Evolutionary conservation across 2,329 filamentous ascomycete species (phyloP), one percentile per base, ranked within the genome.

Genomic region (Lecanicillium sp.): DNA sequence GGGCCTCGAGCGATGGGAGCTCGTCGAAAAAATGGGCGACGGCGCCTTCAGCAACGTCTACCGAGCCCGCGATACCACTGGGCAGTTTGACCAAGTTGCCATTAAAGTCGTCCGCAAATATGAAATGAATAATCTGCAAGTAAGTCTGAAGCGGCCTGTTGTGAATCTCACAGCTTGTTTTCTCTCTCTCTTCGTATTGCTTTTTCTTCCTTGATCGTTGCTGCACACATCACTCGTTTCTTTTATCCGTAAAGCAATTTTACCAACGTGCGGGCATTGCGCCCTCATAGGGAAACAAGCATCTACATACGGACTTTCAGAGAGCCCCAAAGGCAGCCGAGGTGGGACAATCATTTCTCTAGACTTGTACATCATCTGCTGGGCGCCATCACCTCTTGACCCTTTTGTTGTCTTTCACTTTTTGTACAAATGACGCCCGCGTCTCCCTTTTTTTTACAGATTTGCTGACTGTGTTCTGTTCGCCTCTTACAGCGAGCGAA

Each of bases 31-130:
- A 74, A 98, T 98, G 90, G 92, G 92, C 48, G 92, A 43, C 51
- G 92, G 92, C 45, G 92, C 92, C 44, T 98, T 98, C 72, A 96
- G 90, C 70, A 96, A 96, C 55, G 92, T 98, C 48, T 98, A 96
- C 63, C 81, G 86, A 29, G 92, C 92, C 28, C 76, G 73, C 49
- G 92, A 98, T 59, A 59, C 66, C 33, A 73, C 79, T 5, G 83
- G 85, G 29, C 70, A 80, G 45, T 75, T 76, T 46, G 79, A 77
- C 48, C 83, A 96, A 58, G 88, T 92, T 25, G 92, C 90, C 51
- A 96, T 98, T 73, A 98, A 98, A 64, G 92, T 98, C 37, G 92
- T 98, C 47, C 84, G 92, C 56, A 96, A 96, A 67, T 96, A 87
- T 60, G 92, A 98, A 66, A 95, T 98, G 86, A 96, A 95, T 67